Conservation (phyloP, 176 grass and related monocot species). For the Secale cereale region DNA sequence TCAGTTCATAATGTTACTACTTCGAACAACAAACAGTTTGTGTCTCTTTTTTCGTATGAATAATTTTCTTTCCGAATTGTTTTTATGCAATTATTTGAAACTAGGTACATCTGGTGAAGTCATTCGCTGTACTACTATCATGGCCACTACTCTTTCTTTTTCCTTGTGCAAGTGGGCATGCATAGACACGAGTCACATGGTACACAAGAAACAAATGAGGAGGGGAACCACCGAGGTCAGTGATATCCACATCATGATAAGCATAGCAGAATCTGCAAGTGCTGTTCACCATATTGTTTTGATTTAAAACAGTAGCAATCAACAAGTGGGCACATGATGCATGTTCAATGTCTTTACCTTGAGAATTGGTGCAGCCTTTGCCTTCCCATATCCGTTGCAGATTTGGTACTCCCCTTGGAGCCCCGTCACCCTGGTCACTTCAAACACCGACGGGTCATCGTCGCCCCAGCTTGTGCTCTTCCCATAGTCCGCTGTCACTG, state of each 20-base stretch:
- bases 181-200: not conserved
- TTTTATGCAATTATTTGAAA: not conserved
- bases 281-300: not conserved
- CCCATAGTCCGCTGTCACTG: conserved; percentile 28
- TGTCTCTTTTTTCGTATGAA: too few relatives aligned
- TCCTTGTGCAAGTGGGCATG: not conserved
- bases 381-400: conserved; percentile 40
- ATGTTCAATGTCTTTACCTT: conserved; percentile 17
- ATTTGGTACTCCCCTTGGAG: conserved; percentile 44
- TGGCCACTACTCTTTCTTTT: not conserved
- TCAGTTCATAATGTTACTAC: too few relatives aligned
- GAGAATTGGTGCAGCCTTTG: conserved; percentile 23
- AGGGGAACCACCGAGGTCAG: not conserved
- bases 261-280: not conserved
- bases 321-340: not conserved
- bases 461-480: conserved; percentile 31
- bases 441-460: conserved; percentile 39
- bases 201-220: not conserved
- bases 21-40: too few relatives aligned
- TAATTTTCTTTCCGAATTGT: too few relatives aligned
- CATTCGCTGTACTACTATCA: not conserved
- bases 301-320: not conserved
- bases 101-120: not conserved
- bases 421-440: not conserved
- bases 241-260: not conserved